Conservation (phyloP, 768 basidiomycete species). For the Suillus weaverae region DNA sequence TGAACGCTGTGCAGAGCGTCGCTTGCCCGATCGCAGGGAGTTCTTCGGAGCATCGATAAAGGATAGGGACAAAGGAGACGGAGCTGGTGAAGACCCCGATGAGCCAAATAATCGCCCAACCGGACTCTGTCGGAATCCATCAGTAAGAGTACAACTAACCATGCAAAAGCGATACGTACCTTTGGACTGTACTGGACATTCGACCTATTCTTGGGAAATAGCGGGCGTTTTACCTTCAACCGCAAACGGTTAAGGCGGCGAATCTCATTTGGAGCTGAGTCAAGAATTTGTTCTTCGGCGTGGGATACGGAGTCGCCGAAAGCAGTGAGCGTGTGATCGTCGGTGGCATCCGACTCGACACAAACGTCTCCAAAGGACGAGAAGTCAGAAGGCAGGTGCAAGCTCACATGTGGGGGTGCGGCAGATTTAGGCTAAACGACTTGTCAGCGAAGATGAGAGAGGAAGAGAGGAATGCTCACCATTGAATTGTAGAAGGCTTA, state of each 20-base stretch:
- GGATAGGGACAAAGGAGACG: not conserved
- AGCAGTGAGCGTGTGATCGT: slow-evolving; percentile 41
- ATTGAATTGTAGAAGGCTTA: not conserved
- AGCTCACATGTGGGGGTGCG: not conserved
- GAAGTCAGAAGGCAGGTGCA: not conserved
- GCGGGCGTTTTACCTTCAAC: slow-evolving; percentile 27
- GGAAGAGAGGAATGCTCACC: not conserved
- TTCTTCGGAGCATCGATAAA: not conserved
- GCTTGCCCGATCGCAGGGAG: not conserved
- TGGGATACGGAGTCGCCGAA: slow-evolving; percentile 50
- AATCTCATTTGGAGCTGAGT: slow-evolving; percentile 10
- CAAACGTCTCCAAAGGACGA: not conserved
- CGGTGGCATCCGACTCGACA: slow-evolving; percentile 4
- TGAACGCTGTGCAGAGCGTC: not conserved
- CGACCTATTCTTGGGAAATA: slow-evolving; percentile 24
- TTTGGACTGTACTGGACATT: not conserved
- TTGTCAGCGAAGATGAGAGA: not conserved
- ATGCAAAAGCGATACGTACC: not conserved
- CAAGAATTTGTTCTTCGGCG: slow-evolving; percentile 37
- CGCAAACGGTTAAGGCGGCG: slow-evolving; percentile 17
- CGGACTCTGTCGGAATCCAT: not conserved
- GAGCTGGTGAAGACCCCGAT: not conserved
- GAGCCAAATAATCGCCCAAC: too few relatives aligned
- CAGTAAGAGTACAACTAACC: not conserved
- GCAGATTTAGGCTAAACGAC: not conserved